These are phyloP conservation scores for Fraxinus baroniana DNA, from an alignment of 305 asterid genomes.

Conservation along the genomic window DNA sequence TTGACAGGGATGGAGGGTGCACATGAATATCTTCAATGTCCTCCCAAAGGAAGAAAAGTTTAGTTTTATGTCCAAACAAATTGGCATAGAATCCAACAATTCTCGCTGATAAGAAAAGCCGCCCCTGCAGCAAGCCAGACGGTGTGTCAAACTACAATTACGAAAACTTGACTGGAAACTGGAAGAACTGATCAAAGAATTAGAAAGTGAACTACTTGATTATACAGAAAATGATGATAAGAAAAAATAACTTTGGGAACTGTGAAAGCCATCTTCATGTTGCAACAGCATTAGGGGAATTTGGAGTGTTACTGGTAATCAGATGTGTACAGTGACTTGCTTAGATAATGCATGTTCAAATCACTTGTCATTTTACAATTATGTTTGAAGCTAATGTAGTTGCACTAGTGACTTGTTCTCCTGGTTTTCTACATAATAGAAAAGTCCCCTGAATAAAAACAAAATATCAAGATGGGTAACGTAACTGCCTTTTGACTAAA, in stretches of 20 bases:
- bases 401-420: neutral
- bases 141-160: neutral
- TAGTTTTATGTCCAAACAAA: conserved; percentile 81
- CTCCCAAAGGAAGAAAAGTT: conserved; percentile 85
- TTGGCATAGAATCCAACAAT: conserved; percentile 82
- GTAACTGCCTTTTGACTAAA: neutral
- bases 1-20: conserved; percentile 70
- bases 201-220: neutral
- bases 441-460: neutral
- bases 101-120: conserved; percentile 82
- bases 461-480: neutral
- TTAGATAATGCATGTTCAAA: neutral
- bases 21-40: conserved; percentile 83
- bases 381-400: neutral
- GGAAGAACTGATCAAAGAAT: neutral
- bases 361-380: neutral
- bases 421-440: neutral
- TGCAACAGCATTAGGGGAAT: neutral
- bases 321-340: neutral
- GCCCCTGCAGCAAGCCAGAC: conserved; percentile 60
- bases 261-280: neutral
- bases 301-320: neutral
- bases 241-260: neutral
- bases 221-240: neutral
- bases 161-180: neutral